phyloP scores from a whole-genome alignment of 148 eudicot species.

The Simmondsia chinensis region DNA sequence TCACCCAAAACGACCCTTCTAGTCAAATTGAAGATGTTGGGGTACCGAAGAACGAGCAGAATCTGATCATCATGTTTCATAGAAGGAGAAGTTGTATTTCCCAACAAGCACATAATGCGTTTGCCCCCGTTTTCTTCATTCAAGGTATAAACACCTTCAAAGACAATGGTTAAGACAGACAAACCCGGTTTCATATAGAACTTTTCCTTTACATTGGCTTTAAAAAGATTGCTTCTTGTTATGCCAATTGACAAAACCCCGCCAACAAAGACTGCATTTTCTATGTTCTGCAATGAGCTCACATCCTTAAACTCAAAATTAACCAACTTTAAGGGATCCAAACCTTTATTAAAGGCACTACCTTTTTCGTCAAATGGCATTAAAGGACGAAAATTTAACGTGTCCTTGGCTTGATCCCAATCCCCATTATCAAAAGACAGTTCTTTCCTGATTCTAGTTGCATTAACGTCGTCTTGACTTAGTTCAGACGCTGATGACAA shows the following conservation, averaged over 20 bases:
- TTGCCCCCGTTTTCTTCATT: conserved; percentile 7
- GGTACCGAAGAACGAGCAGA: conserved; percentile 18
- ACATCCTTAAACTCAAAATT: conserved; percentile 12
- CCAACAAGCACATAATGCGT: conserved; percentile 5
- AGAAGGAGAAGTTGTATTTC: conserved; percentile 3
- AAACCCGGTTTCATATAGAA: conserved; percentile 1
- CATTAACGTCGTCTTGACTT: not conserved
- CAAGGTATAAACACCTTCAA: conserved; percentile 10
- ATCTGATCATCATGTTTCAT: conserved; percentile 12
- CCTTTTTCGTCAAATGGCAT: not conserved
- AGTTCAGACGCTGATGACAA: conserved; percentile 2
- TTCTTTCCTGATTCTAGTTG: conserved; percentile 2
- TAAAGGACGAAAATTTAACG: conserved; percentile 3
- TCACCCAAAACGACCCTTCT: conserved; percentile 12
- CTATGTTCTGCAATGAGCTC: not conserved
- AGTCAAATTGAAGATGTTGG: conserved; percentile 1
- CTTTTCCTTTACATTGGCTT: conserved; percentile 1
- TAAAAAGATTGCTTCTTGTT: conserved; percentile 1
- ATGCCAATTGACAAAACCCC: conserved; percentile 10
- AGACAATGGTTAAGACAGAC: conserved; percentile 7
- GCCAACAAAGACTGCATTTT: conserved; percentile 1
- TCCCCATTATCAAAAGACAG: conserved; percentile 13
- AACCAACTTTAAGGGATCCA: not conserved
- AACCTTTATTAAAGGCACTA: not conserved
- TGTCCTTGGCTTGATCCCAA: conserved; percentile 10